A percentile compares a stretch with the other conserved stretches of the same genome.
Evolutionary conservation across 2,329 filamentous ascomycete genomes (phyloP).

Genomic region (Atkinsonella texensis): DNA sequence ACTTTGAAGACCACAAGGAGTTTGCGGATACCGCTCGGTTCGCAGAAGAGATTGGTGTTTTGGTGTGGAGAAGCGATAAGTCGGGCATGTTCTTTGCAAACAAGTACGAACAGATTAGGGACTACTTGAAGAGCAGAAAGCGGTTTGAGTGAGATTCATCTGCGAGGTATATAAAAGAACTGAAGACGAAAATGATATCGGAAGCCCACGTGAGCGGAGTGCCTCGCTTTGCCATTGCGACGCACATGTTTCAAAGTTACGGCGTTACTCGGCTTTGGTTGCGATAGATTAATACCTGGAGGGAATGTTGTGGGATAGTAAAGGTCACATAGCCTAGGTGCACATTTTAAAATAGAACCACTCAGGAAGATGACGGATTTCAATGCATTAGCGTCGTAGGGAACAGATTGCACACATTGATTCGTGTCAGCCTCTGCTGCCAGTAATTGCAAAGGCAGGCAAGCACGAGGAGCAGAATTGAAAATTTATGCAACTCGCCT

Average conservation of each 20-base stretch:
- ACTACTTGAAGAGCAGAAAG: slow-evolving; percentile 61
- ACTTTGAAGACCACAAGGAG: slow-evolving; percentile 63
- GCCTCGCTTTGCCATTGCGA: background rate
- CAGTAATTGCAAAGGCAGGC: too few relatives aligned
- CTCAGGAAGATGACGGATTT: too few relatives aligned
- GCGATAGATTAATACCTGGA: background rate
- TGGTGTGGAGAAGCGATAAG: slow-evolving; percentile 74
- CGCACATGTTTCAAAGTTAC: background rate
- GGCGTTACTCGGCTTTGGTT: background rate
- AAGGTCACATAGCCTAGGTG: too few relatives aligned
- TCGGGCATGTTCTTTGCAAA: slow-evolving; percentile 85
- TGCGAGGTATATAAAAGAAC: too few relatives aligned
- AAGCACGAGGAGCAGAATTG: too few relatives aligned
- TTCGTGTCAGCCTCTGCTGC: too few relatives aligned
- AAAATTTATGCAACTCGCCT: too few relatives aligned
- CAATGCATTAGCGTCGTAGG: too few relatives aligned
- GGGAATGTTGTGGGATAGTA: too few relatives aligned
- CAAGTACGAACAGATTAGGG: slow-evolving; percentile 76
- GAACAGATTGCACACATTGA: too few relatives aligned
- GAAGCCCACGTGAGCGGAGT: background rate
- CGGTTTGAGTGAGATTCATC: slow-evolving; percentile 26
- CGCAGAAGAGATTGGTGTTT: slow-evolving; percentile 80
- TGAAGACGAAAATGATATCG: too few relatives aligned
- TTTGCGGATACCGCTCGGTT: slow-evolving; percentile 63
- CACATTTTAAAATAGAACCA: too few relatives aligned